Base-by-base conservation (phyloP, 1,284 basidiomycete genomes). In the Trametes polyzona region DNA sequence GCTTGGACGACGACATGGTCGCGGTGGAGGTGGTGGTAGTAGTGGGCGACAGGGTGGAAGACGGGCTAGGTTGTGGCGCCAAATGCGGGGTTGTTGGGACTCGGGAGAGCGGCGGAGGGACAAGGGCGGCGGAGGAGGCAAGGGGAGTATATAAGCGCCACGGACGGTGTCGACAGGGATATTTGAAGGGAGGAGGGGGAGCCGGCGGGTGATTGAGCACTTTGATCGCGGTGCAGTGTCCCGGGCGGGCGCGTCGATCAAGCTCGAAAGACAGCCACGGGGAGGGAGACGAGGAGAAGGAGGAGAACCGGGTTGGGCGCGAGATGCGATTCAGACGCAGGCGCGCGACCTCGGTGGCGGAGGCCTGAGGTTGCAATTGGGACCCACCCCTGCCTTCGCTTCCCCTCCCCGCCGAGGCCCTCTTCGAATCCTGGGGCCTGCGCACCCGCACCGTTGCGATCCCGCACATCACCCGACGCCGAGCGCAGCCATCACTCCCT, bases 1-100 rank as follows among this genome's bases (percentile, higher is more conserved):
- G 87, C 75, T 91, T 92, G 57, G 90, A 92, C 64, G 89, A 90
- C 89, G 90, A 91, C 49, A 52, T 19, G 37, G 57, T 48, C 44
- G 62, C 57, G 60, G 63, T 26, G 41, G 55, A n/a, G 50, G 55
- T 37, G 36, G 52, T 17, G 53, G 41, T 24, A 30, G 55, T 40
- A 29, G 41, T 48, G 57, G 59, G 32, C 51, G 58, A 57, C 52
- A 57, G 61, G 62, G 48, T 42, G 62, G 60, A 63, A 30, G 59
- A 52, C 52, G 48, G 61, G 62, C 52, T 65, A 21, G 51, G 33
- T 4, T 33, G 27, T 30, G 47, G 49, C 16, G n/a, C 55, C 40
- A 62, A 55, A 49, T 53, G 59, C 59, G 58, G 63, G n/a, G n/a
- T n/a, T n/a, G n/a, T n/a, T n/a, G n/a, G n/a, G n/a, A n/a, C n/a